Evolutionary conservation across 805 yeast species (phyloP).

Genomic region (Saccharomycopsis sp.): DNA sequence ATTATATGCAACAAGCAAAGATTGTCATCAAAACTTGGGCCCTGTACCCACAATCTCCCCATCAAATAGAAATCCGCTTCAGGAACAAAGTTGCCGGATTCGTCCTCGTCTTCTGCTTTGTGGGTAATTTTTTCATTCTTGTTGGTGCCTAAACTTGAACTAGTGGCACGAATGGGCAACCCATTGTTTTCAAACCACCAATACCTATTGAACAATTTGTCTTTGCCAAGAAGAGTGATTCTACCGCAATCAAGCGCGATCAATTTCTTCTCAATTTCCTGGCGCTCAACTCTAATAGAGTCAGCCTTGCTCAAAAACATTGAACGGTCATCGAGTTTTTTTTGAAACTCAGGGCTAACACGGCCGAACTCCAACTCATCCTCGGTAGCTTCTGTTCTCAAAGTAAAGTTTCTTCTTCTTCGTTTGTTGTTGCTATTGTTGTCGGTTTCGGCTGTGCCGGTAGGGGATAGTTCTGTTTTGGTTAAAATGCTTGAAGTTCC

Average conservation of each 20-base stretch:
- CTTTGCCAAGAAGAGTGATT: constrained; percentile 68
- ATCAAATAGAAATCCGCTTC: constrained; percentile 55
- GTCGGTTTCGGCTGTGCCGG: not conserved
- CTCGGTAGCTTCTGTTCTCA: constrained; percentile 31
- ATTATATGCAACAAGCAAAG: constrained; percentile 6
- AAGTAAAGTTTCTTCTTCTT: constrained; percentile 28
- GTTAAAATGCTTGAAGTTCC: too few species aligned
- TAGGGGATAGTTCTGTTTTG: too few species aligned
- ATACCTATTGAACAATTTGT: constrained; percentile 74
- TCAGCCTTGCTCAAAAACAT: constrained; percentile 32
- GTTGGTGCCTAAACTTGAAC: constrained; percentile 18
- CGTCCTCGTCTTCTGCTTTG: constrained; percentile 36
- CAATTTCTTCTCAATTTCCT: constrained; percentile 49
- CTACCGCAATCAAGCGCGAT: constrained; percentile 71
- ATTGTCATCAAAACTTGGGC: constrained; percentile 52
- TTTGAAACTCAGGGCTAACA: constrained; percentile 35
- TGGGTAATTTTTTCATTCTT: constrained; percentile 31
- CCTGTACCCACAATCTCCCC: constrained; percentile 89
- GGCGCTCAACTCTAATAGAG: constrained; percentile 39
- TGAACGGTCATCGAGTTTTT: constrained; percentile 37
- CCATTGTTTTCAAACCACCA: constrained; percentile 96
- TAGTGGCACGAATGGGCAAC: constrained; percentile 40
- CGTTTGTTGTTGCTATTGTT: constrained; percentile 19
- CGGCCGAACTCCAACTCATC: constrained; percentile 32
- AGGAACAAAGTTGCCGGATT: constrained; percentile 36